phyloP scores from a whole-genome alignment of 257 asterid genomes.

The Handroanthus guayacan region DNA sequence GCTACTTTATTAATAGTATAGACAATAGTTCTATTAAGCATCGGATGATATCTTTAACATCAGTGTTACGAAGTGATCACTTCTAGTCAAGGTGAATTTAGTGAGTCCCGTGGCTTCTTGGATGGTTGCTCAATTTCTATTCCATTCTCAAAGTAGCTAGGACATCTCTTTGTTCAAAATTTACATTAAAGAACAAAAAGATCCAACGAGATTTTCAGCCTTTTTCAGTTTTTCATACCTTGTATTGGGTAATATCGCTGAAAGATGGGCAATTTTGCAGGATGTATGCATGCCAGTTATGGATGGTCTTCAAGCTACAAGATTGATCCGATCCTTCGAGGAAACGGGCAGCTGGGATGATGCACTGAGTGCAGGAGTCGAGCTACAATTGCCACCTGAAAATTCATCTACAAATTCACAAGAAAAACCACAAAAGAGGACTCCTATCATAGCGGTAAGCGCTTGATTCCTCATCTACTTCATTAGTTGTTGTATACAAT shows the following conservation, averaged over 20 bases:
- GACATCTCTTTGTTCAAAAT: too few relatives aligned
- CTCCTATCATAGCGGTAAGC: constrained; percentile 74
- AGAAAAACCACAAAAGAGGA: constrained; percentile 42
- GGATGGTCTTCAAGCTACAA: constrained; percentile 79
- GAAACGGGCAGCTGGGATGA: constrained; percentile 75
- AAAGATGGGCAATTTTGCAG: constrained; percentile 37
- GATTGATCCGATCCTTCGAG: constrained; percentile 69
- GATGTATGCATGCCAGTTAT: constrained; percentile 83
- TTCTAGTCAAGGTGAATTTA: too few relatives aligned
- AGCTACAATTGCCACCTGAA: constrained; percentile 42
- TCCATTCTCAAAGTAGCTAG: too few relatives aligned
- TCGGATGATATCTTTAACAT: too few relatives aligned
- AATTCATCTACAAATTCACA: constrained; percentile 31
- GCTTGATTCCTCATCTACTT: not conserved
- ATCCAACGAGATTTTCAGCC: not conserved
- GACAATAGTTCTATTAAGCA: too few relatives aligned
- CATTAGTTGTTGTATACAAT: too few relatives aligned
- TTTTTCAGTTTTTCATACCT: not conserved
- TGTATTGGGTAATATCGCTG: not conserved
- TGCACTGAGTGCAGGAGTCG: constrained; percentile 62
- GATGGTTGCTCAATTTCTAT: too few relatives aligned
- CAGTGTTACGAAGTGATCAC: too few relatives aligned
- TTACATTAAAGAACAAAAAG: too few relatives aligned
- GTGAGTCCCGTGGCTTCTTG: too few relatives aligned
- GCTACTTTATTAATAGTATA: too few relatives aligned